phyloP scores from a whole-genome alignment of 2,329 filamentous ascomycete species.

The Metarhizium sp. region DNA sequence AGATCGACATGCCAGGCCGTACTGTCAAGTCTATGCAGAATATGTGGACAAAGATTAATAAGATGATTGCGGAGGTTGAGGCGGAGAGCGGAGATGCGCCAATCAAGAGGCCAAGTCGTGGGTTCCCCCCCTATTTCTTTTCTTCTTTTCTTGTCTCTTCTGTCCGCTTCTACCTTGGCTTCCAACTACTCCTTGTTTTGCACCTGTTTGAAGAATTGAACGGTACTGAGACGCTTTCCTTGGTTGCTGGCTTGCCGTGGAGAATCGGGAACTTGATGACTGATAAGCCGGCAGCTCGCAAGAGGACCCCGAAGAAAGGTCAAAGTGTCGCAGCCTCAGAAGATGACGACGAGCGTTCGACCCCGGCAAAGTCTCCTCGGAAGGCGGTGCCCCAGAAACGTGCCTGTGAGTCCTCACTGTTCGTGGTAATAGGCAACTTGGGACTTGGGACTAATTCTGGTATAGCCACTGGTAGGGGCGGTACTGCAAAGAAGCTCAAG shows the following conservation, averaged over 20 bases:
- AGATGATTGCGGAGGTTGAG: conserved; percentile 26
- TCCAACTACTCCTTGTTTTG: too few species aligned
- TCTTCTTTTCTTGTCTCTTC: background rate
- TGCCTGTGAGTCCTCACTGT: background rate
- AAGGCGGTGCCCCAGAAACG: background rate
- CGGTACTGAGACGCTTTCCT: too few species aligned
- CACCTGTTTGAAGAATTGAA: too few species aligned
- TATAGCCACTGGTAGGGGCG: background rate
- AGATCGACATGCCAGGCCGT: conserved; percentile 26
- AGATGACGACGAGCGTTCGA: background rate
- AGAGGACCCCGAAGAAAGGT: background rate
- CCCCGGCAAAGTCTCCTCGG: background rate
- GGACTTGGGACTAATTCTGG: background rate
- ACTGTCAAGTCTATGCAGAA: conserved; percentile 28
- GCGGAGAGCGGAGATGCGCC: conserved; percentile 7
- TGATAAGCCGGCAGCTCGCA: background rate
- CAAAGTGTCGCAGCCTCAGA: background rate
- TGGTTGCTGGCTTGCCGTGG: too few species aligned
- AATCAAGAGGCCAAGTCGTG: conserved; percentile 13
- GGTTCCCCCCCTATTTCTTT: conserved; percentile 3
- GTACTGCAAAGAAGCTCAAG: background rate
- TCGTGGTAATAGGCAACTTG: background rate
- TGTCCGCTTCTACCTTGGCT: background rate
- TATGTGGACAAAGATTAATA: conserved; percentile 27
- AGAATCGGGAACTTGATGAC: background rate